Evolutionary conservation across 1,284 basidiomycete species (phyloP), one percentile per base, ranked within the genome.

Genomic region (Ustilago tritici): DNA sequence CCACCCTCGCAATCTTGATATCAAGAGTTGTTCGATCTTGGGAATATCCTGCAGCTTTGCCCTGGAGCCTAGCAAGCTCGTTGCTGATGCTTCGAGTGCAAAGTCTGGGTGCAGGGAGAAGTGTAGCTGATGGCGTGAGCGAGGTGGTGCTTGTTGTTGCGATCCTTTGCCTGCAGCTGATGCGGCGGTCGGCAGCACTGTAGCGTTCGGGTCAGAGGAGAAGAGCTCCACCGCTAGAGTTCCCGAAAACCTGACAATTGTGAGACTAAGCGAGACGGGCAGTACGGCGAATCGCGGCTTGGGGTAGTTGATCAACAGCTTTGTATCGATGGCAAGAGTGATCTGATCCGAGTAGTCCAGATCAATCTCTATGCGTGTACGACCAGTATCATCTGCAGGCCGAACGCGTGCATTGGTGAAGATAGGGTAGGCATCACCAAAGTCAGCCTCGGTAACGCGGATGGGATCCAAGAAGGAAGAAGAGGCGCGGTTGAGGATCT

Each of bases 11-110:
- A 90, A 78, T 3, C 89, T 86, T 4, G 88, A 87, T 2, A 89
- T 78, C 59, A 90, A 87, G 35, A 90, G 86, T 78, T 90, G 89
- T 72, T 90, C 89, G 47, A 90, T 88, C 80, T 90, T 90, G 11
- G 90, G 90, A 2, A 90, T 88, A 76, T 90, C 89, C 72, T 90
- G 89, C 19, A 90, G 84, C 82, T 90, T 90, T 6, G 89, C 89
- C 58, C 89, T 81, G 19, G 88, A 88, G 5, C 90, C 90, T 4
- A 90, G 85, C 17, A 90, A 83, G 55, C 88, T 89, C 4, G 88
- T 88, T 0, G 89, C 88, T 41, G 88, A 88, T 41, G 89, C 86
- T 54, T 88, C 88, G 41, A 90, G 87, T 19, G 88, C 87, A 74
- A 90, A 90, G 81, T 90, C 89, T 2, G 90, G 89, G 41, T 90